A percentile compares a stretch with the other conserved stretches of the same genome.
Conservation (phyloP, 345 rosid species). For the Diplotaxis tenuifolia region DNA sequence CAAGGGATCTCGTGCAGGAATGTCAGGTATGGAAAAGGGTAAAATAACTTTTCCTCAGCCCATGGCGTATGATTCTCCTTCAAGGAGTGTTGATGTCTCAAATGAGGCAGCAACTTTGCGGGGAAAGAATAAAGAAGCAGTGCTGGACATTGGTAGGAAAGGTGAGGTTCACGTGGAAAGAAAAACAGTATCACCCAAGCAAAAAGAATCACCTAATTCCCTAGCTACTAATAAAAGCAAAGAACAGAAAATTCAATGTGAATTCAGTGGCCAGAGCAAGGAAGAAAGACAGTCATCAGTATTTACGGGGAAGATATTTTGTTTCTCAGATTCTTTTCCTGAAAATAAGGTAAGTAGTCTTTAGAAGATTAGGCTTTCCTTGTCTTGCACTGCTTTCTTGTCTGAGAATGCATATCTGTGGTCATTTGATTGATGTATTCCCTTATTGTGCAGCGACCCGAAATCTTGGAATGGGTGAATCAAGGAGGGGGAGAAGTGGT, state of each 20-base stretch:
- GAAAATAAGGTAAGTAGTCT: conserved; percentile 67
- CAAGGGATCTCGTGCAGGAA: conserved; percentile 47
- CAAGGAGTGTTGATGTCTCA: conserved; percentile 36
- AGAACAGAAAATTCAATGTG: conserved; percentile 39
- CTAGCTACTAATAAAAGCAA: conserved; percentile 36
- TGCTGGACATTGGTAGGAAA: conserved; percentile 24
- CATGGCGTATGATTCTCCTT: conserved; percentile 35
- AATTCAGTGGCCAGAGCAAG: conserved; percentile 35
- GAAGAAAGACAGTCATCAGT: conserved; percentile 45
- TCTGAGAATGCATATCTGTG: conserved; percentile 12
- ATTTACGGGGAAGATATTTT: conserved; percentile 70
- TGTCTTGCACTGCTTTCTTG: conserved; percentile 26
- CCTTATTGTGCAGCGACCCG: conserved; percentile 57
- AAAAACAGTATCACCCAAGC: conserved; percentile 37
- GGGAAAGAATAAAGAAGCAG: conserved; percentile 42
- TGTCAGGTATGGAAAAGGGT: conserved; percentile 39
- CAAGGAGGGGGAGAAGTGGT: conserved; percentile 87
- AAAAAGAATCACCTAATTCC: conserved; percentile 35
- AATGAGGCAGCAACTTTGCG: conserved; percentile 35
- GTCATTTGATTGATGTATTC: conserved; percentile 22
- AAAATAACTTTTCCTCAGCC: conserved; percentile 33
- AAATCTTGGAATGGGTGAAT: conserved; percentile 77
- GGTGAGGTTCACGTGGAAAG: conserved; percentile 36
- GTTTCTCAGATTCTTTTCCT: conserved; percentile 78
- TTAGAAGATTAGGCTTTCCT: conserved; percentile 20